Evolutionary conservation across 1,139 yeast species (phyloP), one percentile per base, ranked within the genome.

Genomic region (Geotrichum fermentans): DNA sequence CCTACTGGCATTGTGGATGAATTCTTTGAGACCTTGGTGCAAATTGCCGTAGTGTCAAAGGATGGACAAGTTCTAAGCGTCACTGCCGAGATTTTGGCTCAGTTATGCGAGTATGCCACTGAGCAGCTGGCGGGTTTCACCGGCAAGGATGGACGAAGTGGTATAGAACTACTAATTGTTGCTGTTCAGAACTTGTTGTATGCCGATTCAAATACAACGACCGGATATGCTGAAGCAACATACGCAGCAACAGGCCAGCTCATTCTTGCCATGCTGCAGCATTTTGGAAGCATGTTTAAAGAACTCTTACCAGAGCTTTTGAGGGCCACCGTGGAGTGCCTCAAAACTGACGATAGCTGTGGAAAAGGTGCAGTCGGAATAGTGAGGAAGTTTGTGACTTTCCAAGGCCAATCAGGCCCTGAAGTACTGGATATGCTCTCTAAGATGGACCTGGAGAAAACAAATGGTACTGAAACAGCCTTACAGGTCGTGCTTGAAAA

Each of bases 1-100:
- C 80, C 83, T 0, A 59, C 65, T 2, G 69, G 69, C 16, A 68
- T 83, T 3, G 79, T 81, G 55, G 60, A 67, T 16, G 73, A 68
- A 49, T 67, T 77, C 1, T 77, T 82, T 59, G 79, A 82, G 0
- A 68, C 74, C 1, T 60, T 84, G 42, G 73, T 74, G 43, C 69
- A 70, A 21, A 68, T 87, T 22, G 68, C 86, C 11, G 58, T 78
- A 38, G 61, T 62, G 1, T 74, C 92, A 1, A 70, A 68, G 13
- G 97, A 90, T 63, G 86, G 84, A 56, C 90, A 85, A 60, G 74
- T 88, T 4, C 68, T 89, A 35, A 96, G 88, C 63, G 72, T 80
- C 14, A 82, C 90, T 1, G 85, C 94, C 0, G 90, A 84, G 54
- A 81, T 83, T 1, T 79, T 86, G 58, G 79, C 82, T 52, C 77